phyloP scores from a whole-genome alignment of 83 land plant genomes.

The Isoetes engelmannii region DNA sequence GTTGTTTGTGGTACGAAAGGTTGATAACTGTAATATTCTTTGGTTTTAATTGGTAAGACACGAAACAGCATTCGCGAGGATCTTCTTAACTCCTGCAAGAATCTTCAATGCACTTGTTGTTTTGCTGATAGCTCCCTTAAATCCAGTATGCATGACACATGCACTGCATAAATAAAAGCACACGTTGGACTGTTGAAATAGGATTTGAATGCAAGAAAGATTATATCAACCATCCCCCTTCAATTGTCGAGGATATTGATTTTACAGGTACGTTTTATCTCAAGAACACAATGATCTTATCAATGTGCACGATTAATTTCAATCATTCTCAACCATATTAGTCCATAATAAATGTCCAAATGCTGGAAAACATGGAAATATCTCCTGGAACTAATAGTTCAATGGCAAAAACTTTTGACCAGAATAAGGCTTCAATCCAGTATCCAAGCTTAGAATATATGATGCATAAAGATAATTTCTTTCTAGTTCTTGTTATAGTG shows the following conservation, averaged over 20 bases:
- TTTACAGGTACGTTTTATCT: slow-evolving; percentile 58
- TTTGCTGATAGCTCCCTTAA: slow-evolving; percentile 20
- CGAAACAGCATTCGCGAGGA: slow-evolving; percentile 58
- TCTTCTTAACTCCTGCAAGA: slow-evolving; percentile 44
- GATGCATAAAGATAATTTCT: slow-evolving; percentile 8
- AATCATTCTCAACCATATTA: slow-evolving; percentile 49
- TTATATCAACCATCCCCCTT: not conserved
- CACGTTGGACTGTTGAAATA: not conserved
- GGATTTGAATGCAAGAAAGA: not conserved
- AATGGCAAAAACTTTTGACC: slow-evolving; percentile 12
- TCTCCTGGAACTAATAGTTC: slow-evolving; percentile 9
- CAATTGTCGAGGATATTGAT: not conserved
- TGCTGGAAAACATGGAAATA: slow-evolving; percentile 11
- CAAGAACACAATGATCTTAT: slow-evolving; percentile 82
- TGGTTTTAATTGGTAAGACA: slow-evolving; percentile 76
- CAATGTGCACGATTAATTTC: slow-evolving; percentile 83
- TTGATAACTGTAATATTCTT: not conserved
- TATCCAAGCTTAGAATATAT: slow-evolving; percentile 37
- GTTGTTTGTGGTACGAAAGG: not conserved
- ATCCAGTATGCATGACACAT: slow-evolving; percentile 62
- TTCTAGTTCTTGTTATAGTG: not conserved
- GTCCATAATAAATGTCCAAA: slow-evolving; percentile 12
- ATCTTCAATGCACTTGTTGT: slow-evolving; percentile 61
- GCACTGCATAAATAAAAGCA: slow-evolving; percentile 44
- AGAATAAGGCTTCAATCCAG: slow-evolving; percentile 54